phyloP scores from a whole-genome alignment of 495 filamentous ascomycete species.

The Stereocaulon alpinum region DNA sequence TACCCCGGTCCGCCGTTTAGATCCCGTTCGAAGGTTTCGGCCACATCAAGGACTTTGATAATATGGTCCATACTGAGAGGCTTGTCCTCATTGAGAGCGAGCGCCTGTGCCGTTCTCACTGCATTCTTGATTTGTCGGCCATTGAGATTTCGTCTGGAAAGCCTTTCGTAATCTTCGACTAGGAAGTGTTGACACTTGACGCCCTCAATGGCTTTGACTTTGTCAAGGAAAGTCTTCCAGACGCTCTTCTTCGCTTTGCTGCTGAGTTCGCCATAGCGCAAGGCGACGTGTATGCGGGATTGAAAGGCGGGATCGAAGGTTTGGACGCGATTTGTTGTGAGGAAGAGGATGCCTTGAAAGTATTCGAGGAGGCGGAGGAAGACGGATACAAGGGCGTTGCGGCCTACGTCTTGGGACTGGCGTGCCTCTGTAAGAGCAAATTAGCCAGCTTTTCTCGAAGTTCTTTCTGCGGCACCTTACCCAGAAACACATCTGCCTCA shows the following conservation, averaged over 20 bases:
- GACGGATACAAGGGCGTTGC: constrained; percentile 70
- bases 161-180: constrained; percentile 53
- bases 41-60: constrained; percentile 69
- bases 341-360: constrained; percentile 71
- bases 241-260: constrained; percentile 68
- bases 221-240: constrained; percentile 76
- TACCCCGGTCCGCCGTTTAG: constrained; percentile 54
- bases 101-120: constrained; percentile 72
- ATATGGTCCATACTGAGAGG: constrained; percentile 72
- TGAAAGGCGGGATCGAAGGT: constrained; percentile 61
- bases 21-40: constrained; percentile 73
- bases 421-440: constrained; percentile 43
- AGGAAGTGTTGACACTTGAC: constrained; percentile 52
- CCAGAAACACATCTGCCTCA: constrained; percentile 69
- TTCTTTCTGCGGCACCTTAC: not conserved
- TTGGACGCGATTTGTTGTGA: constrained; percentile 73
- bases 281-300: constrained; percentile 58
- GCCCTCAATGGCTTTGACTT: constrained; percentile 49
- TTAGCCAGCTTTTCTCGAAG: not conserved
- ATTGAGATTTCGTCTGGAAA: constrained; percentile 67
- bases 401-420: constrained; percentile 56
- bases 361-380: constrained; percentile 64
- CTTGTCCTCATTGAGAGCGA: constrained; percentile 67
- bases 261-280: constrained; percentile 71
- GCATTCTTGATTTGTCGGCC: constrained; percentile 97